phyloP scores from a whole-genome alignment of 768 basidiomycete species.

The Suillus alpinus region DNA sequence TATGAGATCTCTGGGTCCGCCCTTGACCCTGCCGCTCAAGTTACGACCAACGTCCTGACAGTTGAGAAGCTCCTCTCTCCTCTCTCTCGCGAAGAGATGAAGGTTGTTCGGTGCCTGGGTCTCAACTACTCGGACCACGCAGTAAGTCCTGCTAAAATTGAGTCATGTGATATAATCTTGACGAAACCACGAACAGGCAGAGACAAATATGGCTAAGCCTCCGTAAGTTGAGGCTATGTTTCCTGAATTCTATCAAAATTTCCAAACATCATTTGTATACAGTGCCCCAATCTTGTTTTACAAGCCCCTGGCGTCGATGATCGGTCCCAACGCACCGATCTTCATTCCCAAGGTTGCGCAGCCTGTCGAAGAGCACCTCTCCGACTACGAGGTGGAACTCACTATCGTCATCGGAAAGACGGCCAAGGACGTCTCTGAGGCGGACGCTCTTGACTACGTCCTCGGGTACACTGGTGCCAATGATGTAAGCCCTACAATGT shows the following conservation, averaged over 20 bases:
- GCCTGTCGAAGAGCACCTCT: constrained; percentile 64
- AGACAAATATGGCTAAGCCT: constrained; percentile 62
- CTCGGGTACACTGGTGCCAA: constrained; percentile 81
- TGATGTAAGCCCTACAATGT: constrained; percentile 47
- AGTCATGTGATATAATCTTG: background rate
- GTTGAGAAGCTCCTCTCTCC: constrained; percentile 71
- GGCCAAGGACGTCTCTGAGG: constrained; percentile 76
- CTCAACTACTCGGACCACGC: constrained; percentile 87
- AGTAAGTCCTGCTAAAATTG: constrained; percentile 32
- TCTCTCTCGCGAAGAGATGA: constrained; percentile 62
- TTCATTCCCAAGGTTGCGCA: constrained; percentile 66
- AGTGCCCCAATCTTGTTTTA: constrained; percentile 78
- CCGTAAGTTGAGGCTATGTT: constrained; percentile 39
- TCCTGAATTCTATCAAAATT: background rate
- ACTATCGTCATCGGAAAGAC: constrained; percentile 81
- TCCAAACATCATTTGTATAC: background rate
- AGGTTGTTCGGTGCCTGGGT: constrained; percentile 72
- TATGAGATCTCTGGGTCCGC: constrained; percentile 71
- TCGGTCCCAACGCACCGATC: constrained; percentile 67
- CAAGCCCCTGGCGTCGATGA: constrained; percentile 69
- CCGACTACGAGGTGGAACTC: constrained; percentile 83
- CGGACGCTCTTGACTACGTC: constrained; percentile 81
- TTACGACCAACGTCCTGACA: constrained; percentile 62
- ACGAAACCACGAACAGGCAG: constrained; percentile 42
- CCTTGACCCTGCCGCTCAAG: constrained; percentile 61